These are phyloP conservation scores for Choricystis sp. DNA, from an alignment of 139 green algal genomes.

Conservation along the genomic window DNA sequence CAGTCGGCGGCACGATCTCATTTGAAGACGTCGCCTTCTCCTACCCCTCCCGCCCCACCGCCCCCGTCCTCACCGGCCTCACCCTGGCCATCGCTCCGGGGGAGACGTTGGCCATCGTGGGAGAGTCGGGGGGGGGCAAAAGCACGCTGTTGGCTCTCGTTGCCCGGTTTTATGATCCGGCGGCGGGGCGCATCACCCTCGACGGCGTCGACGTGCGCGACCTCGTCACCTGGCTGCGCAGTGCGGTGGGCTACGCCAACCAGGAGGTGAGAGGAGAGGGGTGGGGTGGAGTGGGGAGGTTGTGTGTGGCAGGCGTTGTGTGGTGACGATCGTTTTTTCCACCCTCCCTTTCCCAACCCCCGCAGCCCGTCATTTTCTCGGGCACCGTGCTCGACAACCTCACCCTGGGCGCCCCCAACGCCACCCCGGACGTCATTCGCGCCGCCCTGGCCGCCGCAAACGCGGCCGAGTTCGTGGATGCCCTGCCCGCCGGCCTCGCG, in stretches of 20 bases:
- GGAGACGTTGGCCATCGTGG: slow-evolving; percentile 65
- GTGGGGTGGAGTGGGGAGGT: no score
- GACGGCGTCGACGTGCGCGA: slow-evolving; percentile 4
- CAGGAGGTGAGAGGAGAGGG: not conserved
- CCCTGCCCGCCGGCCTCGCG: slow-evolving; percentile 10
- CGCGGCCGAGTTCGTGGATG: slow-evolving; percentile 37
- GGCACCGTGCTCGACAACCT: slow-evolving; percentile 37
- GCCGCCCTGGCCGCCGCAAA: slow-evolving; percentile 34
- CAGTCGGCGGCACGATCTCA: slow-evolving; percentile 43
- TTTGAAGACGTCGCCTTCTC: slow-evolving; percentile 47
- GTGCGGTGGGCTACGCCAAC: slow-evolving; percentile 14
- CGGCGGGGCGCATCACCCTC: slow-evolving; percentile 23
- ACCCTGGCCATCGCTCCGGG: slow-evolving; percentile 46
- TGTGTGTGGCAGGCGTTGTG: no score
- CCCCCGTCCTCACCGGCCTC: slow-evolving; percentile 41
- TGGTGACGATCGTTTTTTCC: no score
- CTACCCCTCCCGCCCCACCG: slow-evolving; percentile 51
- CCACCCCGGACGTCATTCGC: slow-evolving; percentile 20
- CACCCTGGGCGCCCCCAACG: slow-evolving; percentile 12
- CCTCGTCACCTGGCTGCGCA: slow-evolving; percentile 63
- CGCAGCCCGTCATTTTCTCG: slow-evolving; percentile 27
- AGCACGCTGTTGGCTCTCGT: slow-evolving; percentile 59
- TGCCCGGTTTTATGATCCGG: slow-evolving; percentile 37
- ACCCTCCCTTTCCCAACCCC: no score
- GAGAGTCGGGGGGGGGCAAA: slow-evolving; percentile 67